Evolutionary conservation across 305 asterid genomes (phyloP).

Genomic region (Ilex paraguariensis): DNA sequence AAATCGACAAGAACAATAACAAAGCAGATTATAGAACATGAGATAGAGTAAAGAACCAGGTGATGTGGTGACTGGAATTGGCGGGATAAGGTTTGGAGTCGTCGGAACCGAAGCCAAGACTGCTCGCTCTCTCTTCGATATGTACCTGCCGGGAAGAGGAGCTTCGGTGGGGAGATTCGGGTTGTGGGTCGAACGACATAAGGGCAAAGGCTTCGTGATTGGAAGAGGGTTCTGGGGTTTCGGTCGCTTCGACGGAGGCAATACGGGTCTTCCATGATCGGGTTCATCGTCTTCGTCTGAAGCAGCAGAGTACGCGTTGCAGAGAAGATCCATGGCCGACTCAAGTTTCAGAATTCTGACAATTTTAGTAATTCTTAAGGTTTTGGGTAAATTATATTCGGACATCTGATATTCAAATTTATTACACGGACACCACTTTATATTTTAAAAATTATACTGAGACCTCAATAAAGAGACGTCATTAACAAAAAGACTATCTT

Average conservation of each 20-base stretch:
- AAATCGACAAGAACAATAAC: too few species aligned
- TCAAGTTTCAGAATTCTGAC: too few species aligned
- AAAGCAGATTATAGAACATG: not conserved
- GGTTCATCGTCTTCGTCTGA: slow-evolving; percentile 53
- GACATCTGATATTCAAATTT: too few species aligned
- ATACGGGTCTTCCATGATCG: slow-evolving; percentile 12
- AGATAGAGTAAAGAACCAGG: slow-evolving; percentile 31
- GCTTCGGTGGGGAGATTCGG: slow-evolving; percentile 28
- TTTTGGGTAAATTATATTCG: too few species aligned
- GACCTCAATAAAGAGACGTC: too few species aligned
- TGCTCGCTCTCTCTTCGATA: slow-evolving; percentile 81
- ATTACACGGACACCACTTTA: too few species aligned
- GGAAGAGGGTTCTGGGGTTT: slow-evolving; percentile 15
- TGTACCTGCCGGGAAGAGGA: slow-evolving; percentile 69
- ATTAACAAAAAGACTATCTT: too few species aligned
- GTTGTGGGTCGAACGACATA: slow-evolving; percentile 5
- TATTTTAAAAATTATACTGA: too few species aligned
- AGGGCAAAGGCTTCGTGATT: slow-evolving; percentile 13
- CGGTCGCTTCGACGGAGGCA: slow-evolving; percentile 40
- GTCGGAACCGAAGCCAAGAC: slow-evolving; percentile 29
- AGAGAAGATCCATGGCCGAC: slow-evolving; percentile 61
- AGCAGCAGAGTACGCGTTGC: slow-evolving; percentile 52
- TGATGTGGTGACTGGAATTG: slow-evolving; percentile 11
- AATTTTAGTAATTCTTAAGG: too few species aligned
- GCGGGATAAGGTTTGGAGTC: slow-evolving; percentile 15